These are phyloP conservation scores for Gastrolobium villosum DNA, from an alignment of 306 rosid genomes.

Conservation along the genomic window DNA sequence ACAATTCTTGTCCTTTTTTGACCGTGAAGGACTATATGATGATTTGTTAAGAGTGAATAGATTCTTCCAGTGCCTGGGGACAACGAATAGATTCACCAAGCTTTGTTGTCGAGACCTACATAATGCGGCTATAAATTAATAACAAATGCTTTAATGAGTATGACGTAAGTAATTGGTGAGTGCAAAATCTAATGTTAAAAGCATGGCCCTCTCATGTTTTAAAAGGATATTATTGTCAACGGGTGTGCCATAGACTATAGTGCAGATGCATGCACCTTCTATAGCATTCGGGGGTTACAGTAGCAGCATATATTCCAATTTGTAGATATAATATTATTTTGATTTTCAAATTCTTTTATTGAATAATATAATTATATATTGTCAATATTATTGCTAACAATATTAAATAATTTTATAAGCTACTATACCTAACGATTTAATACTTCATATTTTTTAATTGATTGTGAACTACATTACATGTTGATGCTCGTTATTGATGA, in stretches of 20 bases:
- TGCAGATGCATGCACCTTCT: slow-evolving; percentile 58
- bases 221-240: slow-evolving; percentile 48
- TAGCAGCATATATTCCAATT: slow-evolving; percentile 32
- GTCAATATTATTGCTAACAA: slow-evolving; percentile 1
- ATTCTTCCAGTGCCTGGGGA: slow-evolving; percentile 48
- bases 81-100: slow-evolving; percentile 56
- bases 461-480: neutral
- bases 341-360: neutral
- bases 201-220: slow-evolving; percentile 40
- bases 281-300: neutral
- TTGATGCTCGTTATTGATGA: slow-evolving; percentile 4
- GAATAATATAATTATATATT: neutral
- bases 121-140: slow-evolving; percentile 53
- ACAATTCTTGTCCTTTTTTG: slow-evolving; percentile 49
- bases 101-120: slow-evolving; percentile 42
- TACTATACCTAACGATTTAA: slow-evolving; percentile 1
- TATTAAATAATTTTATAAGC: slow-evolving; percentile 3
- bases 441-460: neutral
- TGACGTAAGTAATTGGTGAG: slow-evolving; percentile 45
- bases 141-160: slow-evolving; percentile 43
- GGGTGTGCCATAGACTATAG: neutral
- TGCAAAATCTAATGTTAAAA: slow-evolving; percentile 20
- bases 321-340: slow-evolving; percentile 29
- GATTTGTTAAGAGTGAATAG: slow-evolving; percentile 47
- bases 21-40: slow-evolving; percentile 36